Base-by-base conservation (phyloP, 306 rosid species). In the Cajanus cajan region DNA sequence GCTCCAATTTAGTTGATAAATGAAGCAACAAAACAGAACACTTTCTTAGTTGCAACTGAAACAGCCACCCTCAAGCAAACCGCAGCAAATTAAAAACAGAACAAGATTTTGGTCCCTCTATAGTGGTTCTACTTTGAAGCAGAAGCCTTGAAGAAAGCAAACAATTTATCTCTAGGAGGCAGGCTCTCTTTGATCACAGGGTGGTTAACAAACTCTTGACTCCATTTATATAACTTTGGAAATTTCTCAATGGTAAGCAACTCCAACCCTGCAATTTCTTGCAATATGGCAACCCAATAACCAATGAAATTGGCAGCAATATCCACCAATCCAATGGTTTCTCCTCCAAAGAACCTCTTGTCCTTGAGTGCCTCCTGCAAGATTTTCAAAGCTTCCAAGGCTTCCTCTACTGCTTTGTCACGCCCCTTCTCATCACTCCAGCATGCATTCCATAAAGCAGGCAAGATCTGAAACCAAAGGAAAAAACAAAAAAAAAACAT, bases 331-430 rank as follows among this genome's bases (percentile, higher is more conserved):
- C 93, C 88, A 12, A 89, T 62, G 28, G 52, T 41, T 48, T 87
- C 90, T 76, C 96, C 89, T 64, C 91, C 90, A 68, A 86, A 87
- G 78, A 87, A 91, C 25, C 8, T 82, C 40, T 86, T 89, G 33
- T 86, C 87, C 25, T 78, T 74, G 0, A 88, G n/a, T 33, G 82
- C 87, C 67, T 77, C 85, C 16, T 90, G 83, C 28, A 90, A 55
- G 25, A 89, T 34, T 58, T 73, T 73, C 40, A 91, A 83, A 57
- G 79, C 69, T 69, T 86, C 93, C 50, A 74, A n/a, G 21, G 93
- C 85, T 85, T 88, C 85, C 25, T 84, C 82, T 50, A 82, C 77
- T 10, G 90, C 83, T 61, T 89, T 77, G 51, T 82, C 86, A 6
- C 89, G 83, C 54, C 79, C 90, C 2, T 79, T 73, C 71, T 86